Conservation (phyloP, 2,329 filamentous ascomycete genomes). For the Septoria petroselini region DNA sequence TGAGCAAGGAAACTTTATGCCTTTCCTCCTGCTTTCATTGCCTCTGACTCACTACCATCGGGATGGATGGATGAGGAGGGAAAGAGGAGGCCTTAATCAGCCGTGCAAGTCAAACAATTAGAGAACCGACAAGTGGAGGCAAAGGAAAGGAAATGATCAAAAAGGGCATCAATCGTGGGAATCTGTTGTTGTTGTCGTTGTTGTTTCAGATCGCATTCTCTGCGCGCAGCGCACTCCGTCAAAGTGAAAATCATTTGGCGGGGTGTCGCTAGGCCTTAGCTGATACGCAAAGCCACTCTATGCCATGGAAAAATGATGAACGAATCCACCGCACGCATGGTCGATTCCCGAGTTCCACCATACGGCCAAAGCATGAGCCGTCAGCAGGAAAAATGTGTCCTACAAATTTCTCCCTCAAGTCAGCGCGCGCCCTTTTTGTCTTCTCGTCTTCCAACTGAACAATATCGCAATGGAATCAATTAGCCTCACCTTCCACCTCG, state of each 20-base stretch:
- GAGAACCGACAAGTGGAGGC: too few relatives aligned
- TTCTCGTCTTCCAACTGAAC: not conserved
- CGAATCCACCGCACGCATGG: too few relatives aligned
- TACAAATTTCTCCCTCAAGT: not conserved
- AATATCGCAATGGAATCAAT: too few relatives aligned
- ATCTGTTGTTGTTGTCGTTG: constrained; percentile 6
- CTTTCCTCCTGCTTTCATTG: constrained; percentile 37
- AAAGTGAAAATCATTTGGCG: not conserved
- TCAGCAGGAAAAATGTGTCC: constrained; percentile 16
- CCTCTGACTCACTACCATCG: constrained; percentile 27
- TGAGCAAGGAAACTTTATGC: constrained; percentile 25
- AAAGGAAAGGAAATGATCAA: not conserved
- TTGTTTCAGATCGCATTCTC: constrained; percentile 10
- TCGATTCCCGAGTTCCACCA: constrained; percentile 4
- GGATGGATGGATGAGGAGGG: constrained; percentile 24
- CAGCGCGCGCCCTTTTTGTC: not conserved
- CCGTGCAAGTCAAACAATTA: constrained; percentile 10
- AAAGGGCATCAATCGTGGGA: constrained; percentile 1
- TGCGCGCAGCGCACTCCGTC: constrained; percentile 11
- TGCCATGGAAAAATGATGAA: constrained; percentile 7
- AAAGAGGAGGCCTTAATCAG: constrained; percentile 36
- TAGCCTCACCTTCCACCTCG: constrained; percentile 8
- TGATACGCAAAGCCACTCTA: constrained; percentile 13
- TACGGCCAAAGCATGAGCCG: constrained; percentile 16
- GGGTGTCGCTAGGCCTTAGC: constrained; percentile 14